Evolutionary conservation across 805 yeast species (phyloP).

Genomic region (Yarrowia alimentaria): DNA sequence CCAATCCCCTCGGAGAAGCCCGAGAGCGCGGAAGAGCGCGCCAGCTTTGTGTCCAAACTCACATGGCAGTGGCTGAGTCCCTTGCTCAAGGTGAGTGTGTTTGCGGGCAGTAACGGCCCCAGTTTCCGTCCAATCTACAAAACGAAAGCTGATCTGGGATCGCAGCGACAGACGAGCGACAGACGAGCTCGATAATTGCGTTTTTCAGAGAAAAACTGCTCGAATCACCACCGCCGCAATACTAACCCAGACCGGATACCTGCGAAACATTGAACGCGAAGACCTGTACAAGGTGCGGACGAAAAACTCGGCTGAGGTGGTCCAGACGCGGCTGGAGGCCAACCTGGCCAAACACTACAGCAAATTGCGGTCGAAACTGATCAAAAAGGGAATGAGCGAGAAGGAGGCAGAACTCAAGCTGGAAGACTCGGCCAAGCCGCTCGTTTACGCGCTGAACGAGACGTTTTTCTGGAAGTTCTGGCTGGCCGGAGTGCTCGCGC

Average conservation of each 20-base stretch:
- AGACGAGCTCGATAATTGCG: too few relatives aligned
- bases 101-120: too few relatives aligned
- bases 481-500: slow-evolving; percentile 34
- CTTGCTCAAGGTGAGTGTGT: slow-evolving; percentile 18
- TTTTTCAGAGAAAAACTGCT: too few relatives aligned
- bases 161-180: too few relatives aligned
- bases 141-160: too few relatives aligned
- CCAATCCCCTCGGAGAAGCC: slow-evolving; percentile 16
- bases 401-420: slow-evolving; percentile 33
- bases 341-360: slow-evolving; percentile 34
- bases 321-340: slow-evolving; percentile 42
- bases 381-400: slow-evolving; percentile 47
- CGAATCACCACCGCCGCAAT: not conserved
- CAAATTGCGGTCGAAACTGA: slow-evolving; percentile 33
- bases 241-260: slow-evolving; percentile 49
- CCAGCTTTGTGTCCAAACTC: slow-evolving; percentile 3
- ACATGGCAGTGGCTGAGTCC: slow-evolving; percentile 26
- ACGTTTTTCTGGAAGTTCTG: slow-evolving; percentile 39
- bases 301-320: slow-evolving; percentile 38
- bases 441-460: slow-evolving; percentile 38
- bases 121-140: too few relatives aligned
- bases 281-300: slow-evolving; percentile 50
- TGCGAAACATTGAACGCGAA: slow-evolving; percentile 55
- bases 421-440: slow-evolving; percentile 15
- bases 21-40: slow-evolving; percentile 11